Base-by-base conservation (phyloP, 1,284 basidiomycete genomes). In the Anthracocystis setariae region DNA sequence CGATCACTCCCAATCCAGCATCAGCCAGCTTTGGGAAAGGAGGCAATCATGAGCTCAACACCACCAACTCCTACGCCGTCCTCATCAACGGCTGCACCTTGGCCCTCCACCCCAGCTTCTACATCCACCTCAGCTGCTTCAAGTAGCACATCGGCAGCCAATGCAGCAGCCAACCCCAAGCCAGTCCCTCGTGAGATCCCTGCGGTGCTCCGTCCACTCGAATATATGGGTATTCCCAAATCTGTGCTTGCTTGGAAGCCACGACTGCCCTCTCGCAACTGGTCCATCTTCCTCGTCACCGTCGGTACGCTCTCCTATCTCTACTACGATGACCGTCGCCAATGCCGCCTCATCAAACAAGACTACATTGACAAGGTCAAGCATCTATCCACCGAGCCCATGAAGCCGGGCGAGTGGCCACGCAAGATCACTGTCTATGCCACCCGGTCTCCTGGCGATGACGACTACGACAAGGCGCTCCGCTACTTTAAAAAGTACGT, bases 401-500 rank as follows among this genome's bases (percentile, higher is more conserved):
- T 92, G 53, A 86, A 86, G 54, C 88, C 89, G 25, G 84, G 89
- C 73, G 92, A 90, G 25, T 85, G 87, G 61, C 89, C 92, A 5
- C 88, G 94, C 43, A 92, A 90, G 82, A 90, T 97, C 58, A 89
- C 87, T 2, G 93, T 98, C 20, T 93, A 92, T 79, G 92, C 90
- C 27, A 88, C 89, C 37, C 92, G 91, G 82, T 95, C 93, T 88
- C 93, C 94, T 1, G 94, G 92, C 46, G 96, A 98, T 83, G 93
- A 95, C 78, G 94, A 98, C 80, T 89, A 89, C 73, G 90, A 94
- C 82, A 89, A 92, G 67, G 88, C 89, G 53, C 85, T 92, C 79
- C 89, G 87, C 82, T 93, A 92, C 86, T 98, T 98, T 85, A 90
- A 92, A 81, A 93, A 92, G 86, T 98, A 96, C 84, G 89, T 97